Evolutionary conservation across 257 asterid genomes (phyloP), one percentile per base, ranked within the genome.

Genomic region (Solanum bulbocastanum): DNA sequence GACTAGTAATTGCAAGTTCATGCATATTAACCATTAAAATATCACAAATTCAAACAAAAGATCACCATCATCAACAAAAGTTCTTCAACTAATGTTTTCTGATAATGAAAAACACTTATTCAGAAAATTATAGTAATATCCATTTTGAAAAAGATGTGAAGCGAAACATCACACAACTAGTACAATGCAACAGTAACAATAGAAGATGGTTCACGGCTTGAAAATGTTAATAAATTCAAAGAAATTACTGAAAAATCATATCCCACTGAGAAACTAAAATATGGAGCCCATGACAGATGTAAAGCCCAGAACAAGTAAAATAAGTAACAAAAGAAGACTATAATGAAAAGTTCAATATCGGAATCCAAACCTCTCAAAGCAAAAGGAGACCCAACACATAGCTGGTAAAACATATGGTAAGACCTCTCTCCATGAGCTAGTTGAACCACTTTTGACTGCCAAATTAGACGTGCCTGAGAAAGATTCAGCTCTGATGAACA

Each of bases 371-470:
- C 99, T 94, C 92, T 92, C 88, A 97, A 96, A 89, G 73, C 88
- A 86, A 95, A 82, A 81, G 98, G 91, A 91, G 96, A 98, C 90
- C 98, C 99, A 71, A 94, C 94, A 89, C 99, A 97, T 40, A 97
- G 98, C 92, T 97, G 98, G 90, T 97, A 96, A 91, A 97, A 96
- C 90, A 97, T 91, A 90, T 97, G 98, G 91, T 93, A 97, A 52
- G 98, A 94, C 88, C 98, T 93, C 89, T 97, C 99, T 79, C 98
- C 98, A 83, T 82, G 89, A 86, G 94, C 93, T 90, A 95, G 86
- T 87, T 95, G 96, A 89, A 95, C 98, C 88, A 95, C 98, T 91
- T 98, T 96, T 32, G 99, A 91, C 99, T 97, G 98, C 91, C 89
- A 89, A 84, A 86, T 71, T 65, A 89, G 32, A 65, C 22, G 12